Percentiles rank a stretch among this genome's conserved stretches.
phyloP scores from a whole-genome alignment of 2,329 filamentous ascomycete genomes.

The Monosporascus sp. region DNA sequence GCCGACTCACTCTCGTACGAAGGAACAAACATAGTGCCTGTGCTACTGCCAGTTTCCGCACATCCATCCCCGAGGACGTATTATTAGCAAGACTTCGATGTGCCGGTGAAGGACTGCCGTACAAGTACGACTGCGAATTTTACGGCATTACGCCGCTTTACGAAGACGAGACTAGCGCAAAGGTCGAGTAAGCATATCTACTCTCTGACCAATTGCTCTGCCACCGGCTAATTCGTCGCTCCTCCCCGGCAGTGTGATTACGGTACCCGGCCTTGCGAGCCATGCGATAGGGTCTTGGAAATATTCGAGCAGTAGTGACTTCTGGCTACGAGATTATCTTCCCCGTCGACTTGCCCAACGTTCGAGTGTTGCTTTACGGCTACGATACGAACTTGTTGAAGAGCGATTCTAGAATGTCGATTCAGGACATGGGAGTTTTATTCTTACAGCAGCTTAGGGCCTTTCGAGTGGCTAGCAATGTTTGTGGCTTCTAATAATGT shows the following conservation, averaged over 20 bases:
- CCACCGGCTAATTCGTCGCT: neutral
- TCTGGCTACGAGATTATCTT: conserved; percentile 26
- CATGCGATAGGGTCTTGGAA: conserved; percentile 26
- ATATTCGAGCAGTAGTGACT: conserved; percentile 12
- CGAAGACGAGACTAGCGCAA: conserved; percentile 4
- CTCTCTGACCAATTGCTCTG: too few species aligned
- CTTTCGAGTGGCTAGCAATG: conserved; percentile 7
- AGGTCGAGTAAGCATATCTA: conserved; percentile 13
- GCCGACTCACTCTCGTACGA: neutral
- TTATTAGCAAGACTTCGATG: neutral
- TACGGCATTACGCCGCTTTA: conserved; percentile 22
- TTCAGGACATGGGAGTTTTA: conserved; percentile 10
- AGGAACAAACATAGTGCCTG: conserved; percentile 2
- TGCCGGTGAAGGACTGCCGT: conserved; percentile 1
- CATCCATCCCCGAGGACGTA: conserved; percentile 1
- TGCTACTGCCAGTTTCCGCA: conserved; percentile 5
- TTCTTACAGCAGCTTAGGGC: conserved; percentile 10
- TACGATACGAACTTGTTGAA: conserved; percentile 21
- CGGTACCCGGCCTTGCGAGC: conserved; percentile 23
- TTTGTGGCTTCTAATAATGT: conserved; percentile 1
- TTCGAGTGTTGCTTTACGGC: conserved; percentile 23
- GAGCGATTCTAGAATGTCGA: conserved; percentile 15
- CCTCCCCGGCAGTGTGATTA: conserved; percentile 16
- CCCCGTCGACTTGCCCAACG: conserved; percentile 14
- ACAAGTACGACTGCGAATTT: conserved; percentile 13